Base-by-base conservation (phyloP, 2,329 filamentous ascomycete genomes). In the Elsinoe necatrix region DNA sequence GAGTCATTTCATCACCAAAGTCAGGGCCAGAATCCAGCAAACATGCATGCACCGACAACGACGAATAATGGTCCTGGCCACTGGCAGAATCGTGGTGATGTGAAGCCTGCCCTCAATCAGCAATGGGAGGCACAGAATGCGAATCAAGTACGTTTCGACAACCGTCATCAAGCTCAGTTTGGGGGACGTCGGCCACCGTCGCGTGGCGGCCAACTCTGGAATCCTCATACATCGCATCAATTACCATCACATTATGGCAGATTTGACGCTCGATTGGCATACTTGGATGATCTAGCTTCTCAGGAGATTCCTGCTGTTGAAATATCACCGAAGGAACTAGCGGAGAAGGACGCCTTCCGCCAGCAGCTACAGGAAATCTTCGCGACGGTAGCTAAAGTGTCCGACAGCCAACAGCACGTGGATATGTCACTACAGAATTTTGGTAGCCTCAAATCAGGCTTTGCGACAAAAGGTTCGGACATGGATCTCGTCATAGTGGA, bases 381-480 rank as follows among this genome's bases (percentile, higher is more conserved):
- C 61, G 80, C 79, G 54, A 68, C 80, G 54, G 78, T 80, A 1
- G 79, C 89, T 51, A 67, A 72, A 4, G 68, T 73, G 7, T 71
- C 78, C 7, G 68, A 73, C 45, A 64, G 68, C 4, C 83, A 86
- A 57, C 72, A 77, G 14, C 66, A 68, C 2, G 77, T 21, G 66
- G 73, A 8, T 80, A 79, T 54, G 79, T 92, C n/a, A 55, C 75
- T 95, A 12, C 82, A 82, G 63, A 89, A 85, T 64, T 95, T 93
- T 66, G 90, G 89, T 4, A 95, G 89, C 67, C 76, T 95, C 47
- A 81, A 82, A 18, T 91, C 89, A 11, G 90, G 90, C 0, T 95
- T 95, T 71, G 91, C 88, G 2, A 89, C 87, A 9, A 87, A 87
- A 64, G 82, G 83, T n/a, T 92, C 90, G 1, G 90, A 95, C 65